These are phyloP conservation scores for Beta macrorhiza DNA, from an alignment of 179 eudicot genomes.

Conservation along the genomic window DNA sequence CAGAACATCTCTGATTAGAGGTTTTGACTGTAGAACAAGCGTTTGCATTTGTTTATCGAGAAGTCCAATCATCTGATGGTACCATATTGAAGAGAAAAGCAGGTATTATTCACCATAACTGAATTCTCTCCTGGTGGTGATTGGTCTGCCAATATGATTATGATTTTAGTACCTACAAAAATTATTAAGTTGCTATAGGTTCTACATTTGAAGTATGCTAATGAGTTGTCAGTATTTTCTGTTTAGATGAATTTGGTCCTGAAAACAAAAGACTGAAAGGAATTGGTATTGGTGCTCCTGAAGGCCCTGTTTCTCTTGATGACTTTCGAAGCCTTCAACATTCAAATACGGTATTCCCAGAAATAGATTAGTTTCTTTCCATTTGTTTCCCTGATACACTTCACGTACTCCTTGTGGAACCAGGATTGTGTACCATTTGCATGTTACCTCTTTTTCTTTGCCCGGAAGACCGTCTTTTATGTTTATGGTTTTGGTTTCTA, in stretches of 20 bases:
- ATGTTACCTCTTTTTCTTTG: neutral
- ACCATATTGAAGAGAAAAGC: slow-evolving; percentile 69
- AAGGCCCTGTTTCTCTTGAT: slow-evolving; percentile 93
- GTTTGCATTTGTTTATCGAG: slow-evolving; percentile 84
- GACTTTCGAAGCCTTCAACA: slow-evolving; percentile 93
- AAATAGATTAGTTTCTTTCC: neutral
- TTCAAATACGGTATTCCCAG: slow-evolving; percentile 69
- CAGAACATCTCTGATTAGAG: neutral
- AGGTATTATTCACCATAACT: slow-evolving; percentile 41
- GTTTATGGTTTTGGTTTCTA: slow-evolving; percentile 14
- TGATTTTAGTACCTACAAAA: neutral
- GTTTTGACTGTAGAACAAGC: slow-evolving; percentile 57
- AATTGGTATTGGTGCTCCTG: slow-evolving; percentile 89
- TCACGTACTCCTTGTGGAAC: neutral
- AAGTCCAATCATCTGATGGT: slow-evolving; percentile 54
- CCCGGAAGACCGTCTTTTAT: neutral
- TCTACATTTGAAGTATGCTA: slow-evolving; percentile 9
- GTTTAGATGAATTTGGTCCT: slow-evolving; percentile 57
- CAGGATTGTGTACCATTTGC: neutral
- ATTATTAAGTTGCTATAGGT: neutral
- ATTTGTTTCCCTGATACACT: neutral
- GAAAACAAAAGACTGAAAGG: slow-evolving; percentile 86
- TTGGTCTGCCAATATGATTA: neutral
- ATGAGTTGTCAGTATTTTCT: slow-evolving; percentile 20
- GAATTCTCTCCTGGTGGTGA: neutral